Evolutionary conservation across 1,284 basidiomycete species (phyloP).

Genomic region (Amylostereum areolatum): DNA sequence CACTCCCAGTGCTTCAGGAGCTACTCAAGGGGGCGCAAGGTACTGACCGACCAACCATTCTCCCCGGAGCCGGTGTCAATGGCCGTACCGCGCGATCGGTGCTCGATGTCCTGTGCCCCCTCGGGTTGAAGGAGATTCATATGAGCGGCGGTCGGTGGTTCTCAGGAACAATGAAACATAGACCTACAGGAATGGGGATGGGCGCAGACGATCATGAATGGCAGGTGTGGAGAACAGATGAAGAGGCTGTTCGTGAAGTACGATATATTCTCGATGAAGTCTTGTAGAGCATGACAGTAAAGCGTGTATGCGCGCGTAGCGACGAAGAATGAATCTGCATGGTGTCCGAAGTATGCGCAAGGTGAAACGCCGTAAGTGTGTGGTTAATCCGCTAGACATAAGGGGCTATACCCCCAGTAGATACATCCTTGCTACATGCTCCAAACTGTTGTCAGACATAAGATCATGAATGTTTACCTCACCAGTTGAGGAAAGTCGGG

Average conservation of each 20-base stretch:
- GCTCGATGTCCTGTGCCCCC: slow-evolving; percentile 41
- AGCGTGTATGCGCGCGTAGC: neutral
- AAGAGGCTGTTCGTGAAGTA: slow-evolving; percentile 46
- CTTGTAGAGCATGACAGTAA: neutral
- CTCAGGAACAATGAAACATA: slow-evolving; percentile 43
- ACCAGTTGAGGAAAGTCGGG: too few species aligned
- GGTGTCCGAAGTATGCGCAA: too few species aligned
- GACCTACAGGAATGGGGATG: slow-evolving; percentile 63
- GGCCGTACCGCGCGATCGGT: slow-evolving; percentile 41
- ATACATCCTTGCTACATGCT: too few species aligned
- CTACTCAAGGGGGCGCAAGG: slow-evolving; percentile 27
- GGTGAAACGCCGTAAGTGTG: too few species aligned
- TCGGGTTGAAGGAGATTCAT: slow-evolving; percentile 61
- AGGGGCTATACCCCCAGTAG: too few species aligned
- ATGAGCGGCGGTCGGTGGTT: slow-evolving; percentile 63
- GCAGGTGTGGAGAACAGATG: slow-evolving; percentile 59
- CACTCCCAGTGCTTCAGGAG: slow-evolving; percentile 36
- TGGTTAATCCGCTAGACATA: too few species aligned
- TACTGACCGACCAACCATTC: slow-evolving; percentile 31
- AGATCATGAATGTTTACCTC: too few species aligned
- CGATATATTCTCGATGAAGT: slow-evolving; percentile 36
- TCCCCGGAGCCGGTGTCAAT: slow-evolving; percentile 73
- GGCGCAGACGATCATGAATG: slow-evolving; percentile 54
- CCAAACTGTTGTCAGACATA: too few species aligned
- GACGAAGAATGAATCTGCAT: too few species aligned